Evolutionary conservation across 805 yeast genomes (phyloP), one percentile per base, ranked within the genome.

Genomic region (Spathaspora arborariae): DNA sequence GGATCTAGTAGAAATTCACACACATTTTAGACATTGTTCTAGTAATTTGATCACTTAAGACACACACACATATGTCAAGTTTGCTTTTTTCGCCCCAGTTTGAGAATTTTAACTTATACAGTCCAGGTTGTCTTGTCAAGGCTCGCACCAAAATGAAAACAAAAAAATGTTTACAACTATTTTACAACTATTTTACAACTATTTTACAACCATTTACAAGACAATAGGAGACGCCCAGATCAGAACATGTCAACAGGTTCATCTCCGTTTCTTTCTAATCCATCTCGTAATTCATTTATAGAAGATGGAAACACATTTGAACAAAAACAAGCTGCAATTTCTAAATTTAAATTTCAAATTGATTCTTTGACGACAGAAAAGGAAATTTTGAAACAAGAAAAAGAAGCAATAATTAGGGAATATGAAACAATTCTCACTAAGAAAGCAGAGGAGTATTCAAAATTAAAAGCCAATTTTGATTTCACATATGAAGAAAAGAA

Each of bases 1-100:
- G 26, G 26, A 22, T n/a, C n/a, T n/a, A n/a, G n/a, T n/a, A n/a
- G n/a, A 9, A 22, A n/a, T 33, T 36, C 45, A 72, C 80, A 44
- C 64, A 75, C 80, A 76, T 64, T 57, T 70, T 76, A 3, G 80
- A 76, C 80, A 76, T 70, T 39, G 10, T 39, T 15, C 37, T 36
- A 46, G 37, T 30, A 36, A 35, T 7, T 26, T 6, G 19, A 44
- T 15, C 18, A 30, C 11, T 30, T 30, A 16, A 13, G 27, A 13
- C 27, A 24, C 27, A 24, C 27, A 24, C 27, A 24, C 10, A 24
- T 13, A 3, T 9, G 11, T 9, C 27, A 22, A n/a, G n/a, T n/a
- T n/a, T n/a, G n/a, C n/a, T 8, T 22, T 30, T 30, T 30, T 30
- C 35, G 35, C 18, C 16, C 18, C 15, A 30, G 35, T n/a, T n/a